Percentiles rank a stretch among this genome's conserved stretches.
phyloP scores from a whole-genome alignment of 1,139 yeast genomes.

The Hanseniaspora sp. region DNA sequence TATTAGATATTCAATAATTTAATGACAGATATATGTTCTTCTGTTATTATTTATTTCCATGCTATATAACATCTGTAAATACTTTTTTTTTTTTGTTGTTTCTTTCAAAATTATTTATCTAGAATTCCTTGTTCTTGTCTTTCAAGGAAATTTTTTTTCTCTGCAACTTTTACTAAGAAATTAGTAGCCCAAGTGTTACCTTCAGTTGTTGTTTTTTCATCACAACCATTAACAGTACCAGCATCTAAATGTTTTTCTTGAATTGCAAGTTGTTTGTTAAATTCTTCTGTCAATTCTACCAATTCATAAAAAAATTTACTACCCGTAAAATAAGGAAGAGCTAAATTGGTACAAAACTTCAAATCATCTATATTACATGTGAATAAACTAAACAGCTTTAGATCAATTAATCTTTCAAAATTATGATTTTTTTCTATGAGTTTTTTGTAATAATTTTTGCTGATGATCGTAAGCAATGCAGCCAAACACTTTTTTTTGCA shows the following conservation, averaged over 20 bases:
- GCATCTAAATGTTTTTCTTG: not conserved
- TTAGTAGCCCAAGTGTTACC: not conserved
- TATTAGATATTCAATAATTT: no score
- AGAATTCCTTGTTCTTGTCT: not conserved
- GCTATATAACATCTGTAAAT: not conserved
- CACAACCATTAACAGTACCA: not conserved
- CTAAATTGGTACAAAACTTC: not conserved
- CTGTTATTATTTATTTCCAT: not conserved
- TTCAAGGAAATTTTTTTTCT: not conserved
- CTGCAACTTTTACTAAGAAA: not conserved
- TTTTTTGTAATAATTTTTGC: not conserved
- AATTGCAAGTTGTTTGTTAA: not conserved
- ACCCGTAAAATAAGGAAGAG: not conserved
- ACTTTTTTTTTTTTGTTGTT: not conserved
- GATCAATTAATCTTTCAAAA: not conserved
- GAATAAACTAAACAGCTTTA: slow-evolving; percentile 2
- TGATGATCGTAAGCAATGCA: not conserved
- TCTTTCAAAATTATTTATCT: not conserved
- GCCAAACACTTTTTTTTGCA: slow-evolving; percentile 10
- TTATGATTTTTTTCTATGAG: slow-evolving; percentile 5
- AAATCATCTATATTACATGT: not conserved
- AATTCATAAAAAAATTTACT: slow-evolving; percentile 1
- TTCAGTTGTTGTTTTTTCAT: not conserved
- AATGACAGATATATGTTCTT: not conserved
- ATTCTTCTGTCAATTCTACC: not conserved